Evolutionary conservation across 108 stramenopile species (phyloP), one percentile per base, ranked within the genome.

Genomic region (Discostella pseudostelligera): DNA sequence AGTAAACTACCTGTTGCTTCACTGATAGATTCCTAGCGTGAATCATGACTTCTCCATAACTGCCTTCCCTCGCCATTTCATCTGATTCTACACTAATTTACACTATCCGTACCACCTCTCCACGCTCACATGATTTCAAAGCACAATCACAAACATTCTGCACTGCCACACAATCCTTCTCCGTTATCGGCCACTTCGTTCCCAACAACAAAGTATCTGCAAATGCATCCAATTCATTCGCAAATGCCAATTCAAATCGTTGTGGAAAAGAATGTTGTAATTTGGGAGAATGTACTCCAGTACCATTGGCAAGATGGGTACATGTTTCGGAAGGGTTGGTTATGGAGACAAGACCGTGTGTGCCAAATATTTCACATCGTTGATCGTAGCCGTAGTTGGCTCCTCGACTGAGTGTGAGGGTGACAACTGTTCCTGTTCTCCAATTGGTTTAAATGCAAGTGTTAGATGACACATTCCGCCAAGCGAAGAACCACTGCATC

Each of bases 331-430:
- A 36, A 24, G 63, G 39, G 50, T 90, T 87, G 10, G 60, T 69
- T 0, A 87, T 76, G 42, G 55, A 56, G 0, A 77, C 72, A 5
- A 80, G 54, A 6, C 84, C 87, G 4, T 48, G n/a, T 24, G 66
- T 65, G 0, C 84, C 86, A 59, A 84, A 87, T 3, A 90, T 36
- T 60, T 90, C 89, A 62, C 83, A 84, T 32, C 89, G 78, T 62
- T 90, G 89, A 70, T 90, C 89, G 54, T 90, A 90, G 7, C 89
- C 89, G 51, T 83, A 87, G 17, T 69, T 65, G 7, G 89, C 78
- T 1, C 66, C 70, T 46, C 16, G 81, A 72, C 45, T 40, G 39
- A 62, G 51, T 29, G 72, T 47, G 17, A 62, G 63, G 2, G 65
- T 68, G 6, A 61, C 62, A 9, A 62, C 45, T 20, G 72, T 71